Base-by-base conservation (phyloP, 495 filamentous ascomycete genomes). In the Talaromyces nanjingensis region DNA sequence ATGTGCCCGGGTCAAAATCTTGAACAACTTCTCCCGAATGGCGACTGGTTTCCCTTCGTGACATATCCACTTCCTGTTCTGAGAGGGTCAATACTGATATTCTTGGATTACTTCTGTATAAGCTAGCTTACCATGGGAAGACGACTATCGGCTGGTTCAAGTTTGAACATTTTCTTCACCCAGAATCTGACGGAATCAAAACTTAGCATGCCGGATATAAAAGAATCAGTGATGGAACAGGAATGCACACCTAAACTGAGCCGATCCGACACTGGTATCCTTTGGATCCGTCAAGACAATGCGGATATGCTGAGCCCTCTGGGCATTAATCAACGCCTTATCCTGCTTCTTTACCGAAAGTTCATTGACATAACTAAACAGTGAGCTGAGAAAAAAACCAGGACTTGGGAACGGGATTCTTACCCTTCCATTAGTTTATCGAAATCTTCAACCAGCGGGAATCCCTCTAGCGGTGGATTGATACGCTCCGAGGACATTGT, bases 131-230 rank as follows among this genome's bases (percentile, higher is more conserved):
- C 77, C 65, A 76, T 70, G 59, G 73, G 63, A 49, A 65, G 67
- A 29, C 70, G 73, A 33, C 68, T 66, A 25, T 79, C 77, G 55
- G 78, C 73, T 22, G 71, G 62, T 61, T 77, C 71, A 53, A 84
- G 73, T 56, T 80, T 79, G 69, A 86, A 86, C 83, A 85, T 86
- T 66, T 85, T 85, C 65, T 85, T 86, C 16, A 82, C 82, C 83
- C 83, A 86, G 65, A 85, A 85, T 37, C 83, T 83, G 65, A 25
- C 1, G 12, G 18, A 33, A 12, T n/a, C 18, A 33, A 37, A 16
- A 9, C 24, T 59, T 25, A 59, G 31, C 8, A 59, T 22, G 12
- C 16, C 55, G 8, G 22, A 58, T 20, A 8, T 18, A 37, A 24
- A 8, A 24, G n/a, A 54, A 42, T 31, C 8, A 49, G 8, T 61